Base-by-base conservation (phyloP, 306 rosid species). In the Trifolium dubium region DNA sequence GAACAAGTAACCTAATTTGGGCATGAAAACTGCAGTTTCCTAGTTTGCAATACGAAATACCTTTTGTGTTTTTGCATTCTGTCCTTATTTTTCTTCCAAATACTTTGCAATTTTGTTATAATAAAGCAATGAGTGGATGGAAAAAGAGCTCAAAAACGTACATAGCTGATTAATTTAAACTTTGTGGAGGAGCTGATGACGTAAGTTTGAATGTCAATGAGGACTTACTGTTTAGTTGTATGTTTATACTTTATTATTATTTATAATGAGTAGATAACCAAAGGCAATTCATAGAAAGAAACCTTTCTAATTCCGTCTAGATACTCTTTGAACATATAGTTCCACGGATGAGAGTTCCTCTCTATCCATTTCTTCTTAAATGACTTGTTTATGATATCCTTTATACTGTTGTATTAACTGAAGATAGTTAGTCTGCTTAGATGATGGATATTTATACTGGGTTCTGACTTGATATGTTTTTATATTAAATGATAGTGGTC, bases 381-480 rank as follows among this genome's bases (percentile, higher is more conserved):
- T 35, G 34, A 51, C 41, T 80, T 88, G 78, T 86, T 86, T 74
- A 88, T 89, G 90, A 89, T 89, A 92, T 29, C 59, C 10, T 18
- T 47, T 7, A 53, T 53, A 53, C 41, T 6, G 10, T 44, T 37
- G 6, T 62, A 12, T 71, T 61, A 29, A 66, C 40, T 23, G 32
- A 29, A 64, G 77, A 60, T 59, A 19, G 14, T 32, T 6, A 41
- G 61, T 44, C n/a, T 67, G 62, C 35, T 31, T 35, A 75, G 46
- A 69, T 73, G 58, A 54, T 34, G 13, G 80, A n/a, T n/a, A n/a
- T 71, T 62, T 51, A 70, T 70, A 51, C 18, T 15, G 32, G 13
- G 50, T 49, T 4, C 62, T 31, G 32, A 69, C 37, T 17, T 37
- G 11, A 70, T 53, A 53, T 70, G 10, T 35, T 35, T 17, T 43